Percentiles rank a stretch among this genome's conserved stretches.
Evolutionary conservation across 257 asterid species (phyloP).

Genomic region (Thymus quinquecostatus): DNA sequence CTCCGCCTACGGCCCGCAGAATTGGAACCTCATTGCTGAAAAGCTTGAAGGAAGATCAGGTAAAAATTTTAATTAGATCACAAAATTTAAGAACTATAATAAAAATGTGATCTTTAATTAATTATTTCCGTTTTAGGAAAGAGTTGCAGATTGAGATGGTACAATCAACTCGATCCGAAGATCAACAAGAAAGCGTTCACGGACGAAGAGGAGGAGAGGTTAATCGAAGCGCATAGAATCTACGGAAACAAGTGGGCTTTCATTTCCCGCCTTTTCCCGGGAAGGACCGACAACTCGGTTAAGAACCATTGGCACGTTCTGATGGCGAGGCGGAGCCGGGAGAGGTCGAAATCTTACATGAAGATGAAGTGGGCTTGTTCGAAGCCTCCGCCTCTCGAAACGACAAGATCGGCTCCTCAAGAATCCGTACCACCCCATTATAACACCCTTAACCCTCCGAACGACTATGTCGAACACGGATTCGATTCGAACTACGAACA

Average conservation of each 20-base stretch:
- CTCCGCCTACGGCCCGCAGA: constrained; percentile 57
- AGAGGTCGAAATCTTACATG: constrained; percentile 36
- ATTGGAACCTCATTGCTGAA: constrained; percentile 64
- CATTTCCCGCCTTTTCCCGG: constrained; percentile 51
- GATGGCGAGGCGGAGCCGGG: constrained; percentile 48
- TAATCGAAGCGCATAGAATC: constrained; percentile 44
- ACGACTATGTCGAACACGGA: neutral
- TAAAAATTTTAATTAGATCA: neutral
- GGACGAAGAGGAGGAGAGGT: constrained; percentile 49
- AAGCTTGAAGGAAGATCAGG: constrained; percentile 64
- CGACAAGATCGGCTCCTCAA: neutral
- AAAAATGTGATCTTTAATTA: no score
- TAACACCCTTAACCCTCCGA: neutral
- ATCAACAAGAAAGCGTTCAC: constrained; percentile 49
- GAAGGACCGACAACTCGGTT: constrained; percentile 60
- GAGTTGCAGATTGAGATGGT: constrained; percentile 67
- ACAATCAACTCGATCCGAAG: constrained; percentile 58
- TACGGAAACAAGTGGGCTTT: constrained; percentile 59
- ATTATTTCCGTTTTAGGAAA: constrained; percentile 36
- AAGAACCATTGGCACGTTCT: constrained; percentile 64
- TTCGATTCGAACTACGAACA: constrained; percentile 11
- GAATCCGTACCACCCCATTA: neutral
- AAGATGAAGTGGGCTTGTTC: constrained; percentile 21
- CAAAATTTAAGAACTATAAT: no score
- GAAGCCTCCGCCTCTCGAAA: neutral